Evolutionary conservation across 2,329 filamentous ascomycete species (phyloP).

Genomic region (Colletotrichum agaves): DNA sequence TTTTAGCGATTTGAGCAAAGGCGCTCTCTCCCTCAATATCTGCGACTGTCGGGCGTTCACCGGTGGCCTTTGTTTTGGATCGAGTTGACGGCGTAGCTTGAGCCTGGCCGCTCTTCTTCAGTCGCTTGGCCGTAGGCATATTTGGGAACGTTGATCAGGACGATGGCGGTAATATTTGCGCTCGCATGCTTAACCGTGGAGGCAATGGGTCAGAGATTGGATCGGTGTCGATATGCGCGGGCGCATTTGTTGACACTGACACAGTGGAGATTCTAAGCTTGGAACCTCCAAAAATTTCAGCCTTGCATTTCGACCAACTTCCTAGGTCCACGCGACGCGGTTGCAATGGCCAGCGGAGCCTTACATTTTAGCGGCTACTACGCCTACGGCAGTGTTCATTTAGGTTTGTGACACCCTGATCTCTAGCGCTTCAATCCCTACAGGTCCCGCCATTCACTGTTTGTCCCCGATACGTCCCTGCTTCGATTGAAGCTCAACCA

Average conservation of each 20-base stretch:
- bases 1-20: conserved; percentile 81
- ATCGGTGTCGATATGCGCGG: conserved; percentile 39
- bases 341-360: background rate
- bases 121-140: conserved; percentile 71
- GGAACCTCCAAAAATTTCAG: conserved; percentile 46
- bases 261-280: conserved; percentile 19
- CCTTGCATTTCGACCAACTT: conserved; percentile 43
- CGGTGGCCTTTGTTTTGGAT: conserved; percentile 52
- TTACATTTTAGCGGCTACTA: background rate
- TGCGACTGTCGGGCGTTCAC: conserved; percentile 70
- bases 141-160: conserved; percentile 33
- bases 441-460: no score
- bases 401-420: no score
- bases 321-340: conserved; percentile 29
- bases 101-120: conserved; percentile 62
- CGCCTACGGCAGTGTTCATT: no score
- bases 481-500: no score
- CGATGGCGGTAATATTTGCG: background rate
- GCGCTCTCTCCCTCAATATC: conserved; percentile 77
- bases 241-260: conserved; percentile 28
- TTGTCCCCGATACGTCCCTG: background rate
- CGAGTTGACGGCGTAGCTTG: conserved; percentile 45
- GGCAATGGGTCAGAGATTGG: background rate
- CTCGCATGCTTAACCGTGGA: conserved; percentile 13
- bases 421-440: no score